Evolutionary conservation across 2,329 filamentous ascomycete genomes (phyloP), one percentile per base, ranked within the genome.

Genomic region (Cladosporium sphaerospermum): DNA sequence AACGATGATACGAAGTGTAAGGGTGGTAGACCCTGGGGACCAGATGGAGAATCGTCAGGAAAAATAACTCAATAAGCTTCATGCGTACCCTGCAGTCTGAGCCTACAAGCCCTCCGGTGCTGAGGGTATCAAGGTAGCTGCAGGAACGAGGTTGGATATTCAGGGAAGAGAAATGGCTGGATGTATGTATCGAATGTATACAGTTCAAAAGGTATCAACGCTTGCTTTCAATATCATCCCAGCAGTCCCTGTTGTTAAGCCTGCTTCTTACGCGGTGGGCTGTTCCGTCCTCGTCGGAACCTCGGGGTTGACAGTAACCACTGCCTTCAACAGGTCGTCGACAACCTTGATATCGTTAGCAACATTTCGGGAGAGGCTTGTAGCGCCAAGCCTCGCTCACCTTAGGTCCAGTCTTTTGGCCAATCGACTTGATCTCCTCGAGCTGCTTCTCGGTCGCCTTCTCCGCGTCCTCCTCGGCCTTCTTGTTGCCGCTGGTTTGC

Each of bases 401-500:
- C 69, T 86, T 80, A 60, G 80, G 79, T 67, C 90, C 88, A 59
- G 82, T 83, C 78, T 90, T 87, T 71, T 86, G 81, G 57, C 91
- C 92, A 33, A 89, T 83, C 52, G 78, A 79, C 70, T 88, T 81
- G 69, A 97, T 97, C 71, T 88, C 84, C 71, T 84, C 80, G 64
- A 97, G 84, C 74, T 95, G 85, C 64, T 72, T 78, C 57, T 96
- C 88, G 50, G 88, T 88, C 60, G 92, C 88, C 73, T 85, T 85
- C 72, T 83, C 82, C 61, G 89, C 88, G 64, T 90, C 78, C 59
- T 84, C 80, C 56, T 84, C 81, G 19, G 80, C 80, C 61, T 78
- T 80, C 72, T 86, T 83, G 80, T 96, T 96, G 66, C 91, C 91
- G 71, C 88, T 88, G 64, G 88, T 86, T 76, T 99, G 92, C 92